These are phyloP conservation scores for Xylariaceae sp. DNA, from an alignment of 2,329 filamentous ascomycete species.

Conservation along the genomic window DNA sequence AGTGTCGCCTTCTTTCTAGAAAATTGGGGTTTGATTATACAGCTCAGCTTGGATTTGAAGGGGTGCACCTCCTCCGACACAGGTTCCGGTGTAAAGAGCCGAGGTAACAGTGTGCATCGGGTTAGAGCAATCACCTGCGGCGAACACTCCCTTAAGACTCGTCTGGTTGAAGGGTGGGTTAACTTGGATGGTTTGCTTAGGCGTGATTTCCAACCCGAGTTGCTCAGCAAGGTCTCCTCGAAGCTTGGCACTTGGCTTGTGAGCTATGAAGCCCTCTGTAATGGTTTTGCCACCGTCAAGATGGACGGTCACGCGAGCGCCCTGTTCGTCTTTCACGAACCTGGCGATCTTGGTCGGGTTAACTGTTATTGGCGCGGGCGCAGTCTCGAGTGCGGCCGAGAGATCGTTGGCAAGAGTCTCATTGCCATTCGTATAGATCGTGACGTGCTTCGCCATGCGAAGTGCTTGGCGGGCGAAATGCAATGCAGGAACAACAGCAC, in stretches of 20 bases:
- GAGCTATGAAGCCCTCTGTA: constrained; percentile 38
- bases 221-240: background rate
- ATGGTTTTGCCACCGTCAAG: constrained; percentile 33
- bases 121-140: background rate
- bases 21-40: constrained; percentile 4
- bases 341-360: constrained; percentile 8
- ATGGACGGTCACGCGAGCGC: constrained; percentile 5
- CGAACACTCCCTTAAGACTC: background rate
- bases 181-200: background rate
- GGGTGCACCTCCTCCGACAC: constrained; percentile 9
- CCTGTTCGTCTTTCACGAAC: background rate
- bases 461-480: constrained; percentile 10
- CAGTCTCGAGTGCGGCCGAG: constrained; percentile 29
- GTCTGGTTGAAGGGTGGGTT: constrained; percentile 1
- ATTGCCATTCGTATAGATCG: constrained; percentile 22
- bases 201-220: background rate
- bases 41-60: constrained; percentile 5
- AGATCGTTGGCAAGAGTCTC: constrained; percentile 1
- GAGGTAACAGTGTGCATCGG: constrained; percentile 4
- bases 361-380: constrained; percentile 25
- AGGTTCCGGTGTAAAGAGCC: constrained; percentile 1
- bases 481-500: background rate
- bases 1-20: no score
- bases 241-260: constrained; percentile 28
- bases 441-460: constrained; percentile 11